A percentile compares a stretch with the other conserved stretches of the same genome.
phyloP scores from a whole-genome alignment of 805 yeast genomes.

The Nakazawaea populi region DNA sequence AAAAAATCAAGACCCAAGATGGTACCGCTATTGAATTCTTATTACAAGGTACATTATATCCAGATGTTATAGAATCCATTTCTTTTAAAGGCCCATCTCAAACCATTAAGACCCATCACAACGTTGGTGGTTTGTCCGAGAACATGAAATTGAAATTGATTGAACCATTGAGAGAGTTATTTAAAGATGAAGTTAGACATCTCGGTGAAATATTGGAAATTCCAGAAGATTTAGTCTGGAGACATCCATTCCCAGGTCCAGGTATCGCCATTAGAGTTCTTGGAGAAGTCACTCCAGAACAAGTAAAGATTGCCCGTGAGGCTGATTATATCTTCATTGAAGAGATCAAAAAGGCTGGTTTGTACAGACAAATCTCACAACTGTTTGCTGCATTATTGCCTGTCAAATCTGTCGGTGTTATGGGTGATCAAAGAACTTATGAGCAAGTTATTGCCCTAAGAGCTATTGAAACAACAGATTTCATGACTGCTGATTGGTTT shows the following conservation, averaged over 20 bases:
- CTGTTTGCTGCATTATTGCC: conserved; percentile 97
- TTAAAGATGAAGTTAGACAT: conserved; percentile 98
- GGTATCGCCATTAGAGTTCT: conserved; percentile 98
- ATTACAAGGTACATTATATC: conserved; percentile 95
- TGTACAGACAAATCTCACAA: conserved; percentile 89
- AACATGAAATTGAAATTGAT: conserved; percentile 97
- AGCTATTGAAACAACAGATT: conserved; percentile 96
- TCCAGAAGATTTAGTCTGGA: conserved; percentile 96
- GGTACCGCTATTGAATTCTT: conserved; percentile 89
- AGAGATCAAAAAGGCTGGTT: conserved; percentile 90
- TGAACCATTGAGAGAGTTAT: conserved; percentile 97
- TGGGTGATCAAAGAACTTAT: conserved; percentile 99
- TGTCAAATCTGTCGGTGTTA: conserved; percentile 97
- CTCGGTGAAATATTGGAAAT: conserved; percentile 93
- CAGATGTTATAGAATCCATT: conserved; percentile 97
- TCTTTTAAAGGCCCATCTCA: conserved; percentile 99
- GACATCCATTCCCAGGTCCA: conserved; percentile 99
- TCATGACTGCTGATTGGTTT: conserved; percentile 99
- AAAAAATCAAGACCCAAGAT: conserved; percentile 79
- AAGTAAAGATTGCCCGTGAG: conserved; percentile 94
- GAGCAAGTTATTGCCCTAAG: conserved; percentile 99
- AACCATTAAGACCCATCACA: conserved; percentile 98
- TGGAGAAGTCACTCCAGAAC: conserved; percentile 92
- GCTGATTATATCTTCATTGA: conserved; percentile 95
- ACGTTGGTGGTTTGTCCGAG: conserved; percentile 96